Conservation (phyloP, 1,284 basidiomycete genomes). For the Caloboletus inedulis region DNA sequence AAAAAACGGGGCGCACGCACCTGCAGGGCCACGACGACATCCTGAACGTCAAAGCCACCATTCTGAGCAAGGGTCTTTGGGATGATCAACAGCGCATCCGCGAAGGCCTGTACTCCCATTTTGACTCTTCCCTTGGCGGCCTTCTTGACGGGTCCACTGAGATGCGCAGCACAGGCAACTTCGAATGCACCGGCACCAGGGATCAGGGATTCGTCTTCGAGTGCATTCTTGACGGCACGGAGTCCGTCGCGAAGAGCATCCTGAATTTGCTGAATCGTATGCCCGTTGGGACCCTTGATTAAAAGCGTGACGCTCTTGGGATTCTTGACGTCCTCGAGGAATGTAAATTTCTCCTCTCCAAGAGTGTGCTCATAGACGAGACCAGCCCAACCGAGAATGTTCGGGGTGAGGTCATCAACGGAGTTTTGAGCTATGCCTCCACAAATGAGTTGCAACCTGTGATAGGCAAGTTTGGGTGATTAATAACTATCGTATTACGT, state of each 20-base stretch:
- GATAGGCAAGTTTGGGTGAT: conserved; percentile 17
- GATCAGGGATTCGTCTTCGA: conserved; percentile 87
- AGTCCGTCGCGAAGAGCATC: conserved; percentile 97
- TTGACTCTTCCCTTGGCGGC: conserved; percentile 93
- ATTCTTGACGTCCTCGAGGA: conserved; percentile 94
- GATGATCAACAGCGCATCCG: conserved; percentile 92
- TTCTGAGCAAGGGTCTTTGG: conserved; percentile 97
- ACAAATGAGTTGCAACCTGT: conserved; percentile 86
- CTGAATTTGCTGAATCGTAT: conserved; percentile 96
- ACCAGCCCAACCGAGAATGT: conserved; percentile 94
- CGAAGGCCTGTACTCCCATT: conserved; percentile 96
- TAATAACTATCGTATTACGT: conserved; percentile 29
- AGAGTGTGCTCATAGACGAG: conserved; percentile 99
- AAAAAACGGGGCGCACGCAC: conserved; percentile 37
- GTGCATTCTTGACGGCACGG: conserved; percentile 93
- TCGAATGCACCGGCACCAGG: conserved; percentile 99
- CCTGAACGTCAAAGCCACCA: conserved; percentile 97
- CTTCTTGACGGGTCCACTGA: conserved; percentile 79
- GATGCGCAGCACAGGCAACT: conserved; percentile 85
- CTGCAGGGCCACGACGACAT: conserved; percentile 89
- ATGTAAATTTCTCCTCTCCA: conserved; percentile 99
- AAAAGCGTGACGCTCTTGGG: conserved; percentile 97
- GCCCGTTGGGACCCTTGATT: conserved; percentile 97
- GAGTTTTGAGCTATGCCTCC: conserved; percentile 98
- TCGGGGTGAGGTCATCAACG: conserved; percentile 92